These are phyloP conservation scores for Cutaneotrichosporon sp. DNA, from an alignment of 1,284 basidiomycete genomes.

Conservation along the genomic window DNA sequence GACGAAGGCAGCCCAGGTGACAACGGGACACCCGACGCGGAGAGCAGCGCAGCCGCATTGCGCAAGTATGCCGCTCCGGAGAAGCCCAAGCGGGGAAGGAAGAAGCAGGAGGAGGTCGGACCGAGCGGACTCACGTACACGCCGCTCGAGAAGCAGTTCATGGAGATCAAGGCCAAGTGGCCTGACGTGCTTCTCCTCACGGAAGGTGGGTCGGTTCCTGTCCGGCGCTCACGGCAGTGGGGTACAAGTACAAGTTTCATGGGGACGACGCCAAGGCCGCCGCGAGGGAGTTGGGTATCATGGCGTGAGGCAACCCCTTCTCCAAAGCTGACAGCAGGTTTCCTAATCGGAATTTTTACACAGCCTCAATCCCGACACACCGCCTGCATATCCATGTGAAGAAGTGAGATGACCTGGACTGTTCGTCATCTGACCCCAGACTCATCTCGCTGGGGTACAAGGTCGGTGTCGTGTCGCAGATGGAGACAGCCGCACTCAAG, in stretches of 20 bases:
- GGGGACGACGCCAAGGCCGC: slow-evolving; percentile 72
- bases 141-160: slow-evolving; percentile 73
- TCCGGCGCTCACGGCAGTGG: slow-evolving; percentile 51
- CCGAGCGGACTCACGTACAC: slow-evolving; percentile 75
- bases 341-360: slow-evolving; percentile 69
- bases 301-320: slow-evolving; percentile 39
- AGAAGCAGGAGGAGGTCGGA: slow-evolving; percentile 57
- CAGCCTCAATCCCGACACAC: slow-evolving; percentile 76
- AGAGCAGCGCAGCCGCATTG: slow-evolving; percentile 19
- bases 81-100: slow-evolving; percentile 24
- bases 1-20: slow-evolving; percentile 2
- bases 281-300: slow-evolving; percentile 51
- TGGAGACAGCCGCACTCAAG: slow-evolving; percentile 92
- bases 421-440: slow-evolving; percentile 48
- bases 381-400: slow-evolving; percentile 80
- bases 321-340: slow-evolving; percentile 48
- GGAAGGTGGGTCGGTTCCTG: slow-evolving; percentile 51
- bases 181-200: slow-evolving; percentile 75
- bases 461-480: slow-evolving; percentile 88
- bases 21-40: neutral
- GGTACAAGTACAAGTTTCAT: slow-evolving; percentile 84
- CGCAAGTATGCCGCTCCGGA: slow-evolving; percentile 33
- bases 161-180: slow-evolving; percentile 66
- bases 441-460: slow-evolving; percentile 80
- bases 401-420: slow-evolving; percentile 65